A percentile compares a stretch with the other conserved stretches of the same genome.
Evolutionary conservation across 2,329 filamentous ascomycete species (phyloP).

Genomic region (Neurospora crassa): DNA sequence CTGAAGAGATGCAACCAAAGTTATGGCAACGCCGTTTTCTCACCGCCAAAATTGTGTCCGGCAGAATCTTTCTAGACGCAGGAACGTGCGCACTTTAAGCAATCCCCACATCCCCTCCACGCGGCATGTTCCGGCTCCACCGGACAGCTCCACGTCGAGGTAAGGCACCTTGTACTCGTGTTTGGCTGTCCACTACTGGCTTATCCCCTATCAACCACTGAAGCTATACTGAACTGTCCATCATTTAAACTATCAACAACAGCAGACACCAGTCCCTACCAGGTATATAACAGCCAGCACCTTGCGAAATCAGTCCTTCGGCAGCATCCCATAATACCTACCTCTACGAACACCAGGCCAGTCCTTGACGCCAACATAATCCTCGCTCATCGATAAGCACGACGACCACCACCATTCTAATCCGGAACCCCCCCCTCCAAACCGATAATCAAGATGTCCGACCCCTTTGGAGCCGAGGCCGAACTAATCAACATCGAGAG

Average conservation of each 20-base stretch:
- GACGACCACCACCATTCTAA: not conserved
- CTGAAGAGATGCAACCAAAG: not conserved
- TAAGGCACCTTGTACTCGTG: not conserved
- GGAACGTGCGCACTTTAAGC: not conserved
- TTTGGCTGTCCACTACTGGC: not conserved
- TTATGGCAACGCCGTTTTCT: not conserved
- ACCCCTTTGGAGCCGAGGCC: slow-evolving; percentile 61
- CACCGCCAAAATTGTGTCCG: not conserved
- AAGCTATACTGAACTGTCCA: not conserved
- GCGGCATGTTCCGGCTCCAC: not conserved
- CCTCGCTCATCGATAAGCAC: not conserved
- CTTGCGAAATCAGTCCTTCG: not conserved
- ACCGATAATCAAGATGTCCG: slow-evolving; percentile 35
- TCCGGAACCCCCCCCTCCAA: not conserved
- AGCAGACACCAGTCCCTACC: not conserved
- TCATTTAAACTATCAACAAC: not conserved
- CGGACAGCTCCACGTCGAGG: not conserved
- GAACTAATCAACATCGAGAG: slow-evolving; percentile 65
- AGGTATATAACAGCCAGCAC: not conserved
- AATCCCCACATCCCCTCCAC: not conserved
- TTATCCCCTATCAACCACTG: slow-evolving; percentile 1
- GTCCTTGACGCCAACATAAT: not conserved
- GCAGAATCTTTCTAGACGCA: not conserved
- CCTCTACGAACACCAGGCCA: not conserved
- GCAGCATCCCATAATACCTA: not conserved